A percentile compares a stretch with the other conserved stretches of the same genome.
These are phyloP conservation scores for Saccharomyces hybrid DNA, from an alignment of 1,139 yeast genomes.

Conservation along the genomic window DNA sequence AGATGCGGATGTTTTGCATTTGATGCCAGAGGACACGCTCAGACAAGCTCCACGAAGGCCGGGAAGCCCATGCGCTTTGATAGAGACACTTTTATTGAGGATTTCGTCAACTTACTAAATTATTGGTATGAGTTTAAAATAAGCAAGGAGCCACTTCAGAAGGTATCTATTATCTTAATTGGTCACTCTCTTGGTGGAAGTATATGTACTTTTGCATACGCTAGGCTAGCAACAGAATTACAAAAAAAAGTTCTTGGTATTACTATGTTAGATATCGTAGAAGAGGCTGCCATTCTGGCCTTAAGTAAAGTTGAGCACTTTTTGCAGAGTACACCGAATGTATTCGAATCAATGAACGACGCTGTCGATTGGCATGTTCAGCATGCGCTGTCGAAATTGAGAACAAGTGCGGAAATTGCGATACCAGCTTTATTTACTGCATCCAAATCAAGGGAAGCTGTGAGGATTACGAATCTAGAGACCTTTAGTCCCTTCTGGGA, in stretches of 20 bases:
- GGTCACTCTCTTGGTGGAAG: conserved; percentile 97
- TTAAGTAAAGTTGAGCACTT: conserved; percentile 59
- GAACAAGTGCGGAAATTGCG: conserved; percentile 61
- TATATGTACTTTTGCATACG: conserved; percentile 50
- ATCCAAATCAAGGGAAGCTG: conserved; percentile 27
- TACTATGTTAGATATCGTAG: conserved; percentile 82
- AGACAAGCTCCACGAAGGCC: conserved; percentile 35
- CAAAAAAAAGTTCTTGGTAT: conserved; percentile 48
- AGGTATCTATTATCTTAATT: conserved; percentile 43
- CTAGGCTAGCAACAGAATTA: conserved; percentile 24
- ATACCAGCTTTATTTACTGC: conserved; percentile 55
- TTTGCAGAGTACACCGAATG: conserved; percentile 52
- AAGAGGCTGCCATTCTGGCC: conserved; percentile 78
- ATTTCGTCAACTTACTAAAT: conserved; percentile 44
- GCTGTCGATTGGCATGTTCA: conserved; percentile 83
- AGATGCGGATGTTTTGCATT: conserved; percentile 52
- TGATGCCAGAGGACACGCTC: conserved; percentile 84
- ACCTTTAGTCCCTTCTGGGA: conserved; percentile 66
- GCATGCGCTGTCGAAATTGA: conserved; percentile 46
- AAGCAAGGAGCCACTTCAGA: conserved; percentile 16
- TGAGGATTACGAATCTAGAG: conserved; percentile 60
- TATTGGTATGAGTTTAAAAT: conserved; percentile 31
- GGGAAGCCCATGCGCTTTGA: conserved; percentile 36
- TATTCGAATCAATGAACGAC: conserved; percentile 43
- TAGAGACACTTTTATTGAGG: conserved; percentile 47